A percentile compares a stretch with the other conserved stretches of the same genome.
These are phyloP conservation scores for Penicillium bialowiezense DNA, from an alignment of 495 filamentous ascomycete species.

Conservation along the genomic window DNA sequence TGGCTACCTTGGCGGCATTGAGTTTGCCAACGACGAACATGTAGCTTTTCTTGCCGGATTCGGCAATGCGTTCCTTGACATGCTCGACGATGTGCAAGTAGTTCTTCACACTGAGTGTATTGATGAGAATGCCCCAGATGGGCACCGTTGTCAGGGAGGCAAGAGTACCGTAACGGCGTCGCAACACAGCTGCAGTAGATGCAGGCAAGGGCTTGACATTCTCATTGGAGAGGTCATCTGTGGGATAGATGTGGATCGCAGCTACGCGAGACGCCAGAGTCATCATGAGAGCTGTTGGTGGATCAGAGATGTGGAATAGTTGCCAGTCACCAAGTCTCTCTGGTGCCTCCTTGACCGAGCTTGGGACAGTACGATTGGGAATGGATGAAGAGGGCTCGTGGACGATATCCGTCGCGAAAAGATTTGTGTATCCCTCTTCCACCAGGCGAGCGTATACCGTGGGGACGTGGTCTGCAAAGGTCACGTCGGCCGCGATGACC, in stretches of 20 bases:
- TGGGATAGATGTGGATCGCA: constrained; percentile 75
- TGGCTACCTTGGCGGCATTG: constrained; percentile 93
- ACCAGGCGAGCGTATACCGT: constrained; percentile 48
- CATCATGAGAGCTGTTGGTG: constrained; percentile 79
- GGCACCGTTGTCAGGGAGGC: constrained; percentile 75
- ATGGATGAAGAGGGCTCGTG: constrained; percentile 77
- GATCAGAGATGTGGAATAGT: constrained; percentile 86
- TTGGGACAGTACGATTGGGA: constrained; percentile 75
- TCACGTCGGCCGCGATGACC: constrained; percentile 86
- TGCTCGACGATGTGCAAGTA: constrained; percentile 78
- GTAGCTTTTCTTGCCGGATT: constrained; percentile 87
- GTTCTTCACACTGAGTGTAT: constrained; percentile 87
- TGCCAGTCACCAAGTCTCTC: constrained; percentile 64
- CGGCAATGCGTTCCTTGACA: constrained; percentile 65
- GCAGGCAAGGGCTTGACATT: constrained; percentile 42
- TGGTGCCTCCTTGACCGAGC: constrained; percentile 42
- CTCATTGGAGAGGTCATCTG: constrained; percentile 32
- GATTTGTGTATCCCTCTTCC: constrained; percentile 61
- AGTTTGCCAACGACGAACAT: constrained; percentile 95
- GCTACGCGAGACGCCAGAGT: constrained; percentile 81
- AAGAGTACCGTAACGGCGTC: constrained; percentile 82
- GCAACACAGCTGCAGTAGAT: constrained; percentile 58
- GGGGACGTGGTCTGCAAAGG: constrained; percentile 69
- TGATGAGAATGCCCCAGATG: constrained; percentile 90
- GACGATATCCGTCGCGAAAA: constrained; percentile 68